phyloP scores from a whole-genome alignment of 2,329 filamentous ascomycete genomes.

The Xylariaceae sp. region DNA sequence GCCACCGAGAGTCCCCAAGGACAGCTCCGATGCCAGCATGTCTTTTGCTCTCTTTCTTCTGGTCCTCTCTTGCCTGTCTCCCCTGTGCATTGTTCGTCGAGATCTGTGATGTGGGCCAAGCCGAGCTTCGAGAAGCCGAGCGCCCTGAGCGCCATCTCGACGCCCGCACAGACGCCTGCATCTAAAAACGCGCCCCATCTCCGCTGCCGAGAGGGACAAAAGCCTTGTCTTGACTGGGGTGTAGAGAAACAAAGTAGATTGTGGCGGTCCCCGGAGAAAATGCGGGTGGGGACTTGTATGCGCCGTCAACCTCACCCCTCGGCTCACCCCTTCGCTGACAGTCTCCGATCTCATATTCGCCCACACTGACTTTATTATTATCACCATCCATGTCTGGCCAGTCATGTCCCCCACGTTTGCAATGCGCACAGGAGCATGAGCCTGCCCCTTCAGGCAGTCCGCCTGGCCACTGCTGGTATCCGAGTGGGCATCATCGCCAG shows the following conservation, averaged over 20 bases:
- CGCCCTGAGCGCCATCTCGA: too few species aligned
- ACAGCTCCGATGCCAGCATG: neutral
- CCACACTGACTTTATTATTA: too few species aligned
- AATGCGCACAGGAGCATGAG: slow-evolving; percentile 2
- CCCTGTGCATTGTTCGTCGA: slow-evolving; percentile 4
- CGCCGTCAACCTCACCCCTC: slow-evolving; percentile 7
- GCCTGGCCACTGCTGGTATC: neutral
- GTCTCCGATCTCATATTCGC: slow-evolving; percentile 19
- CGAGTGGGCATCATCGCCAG: slow-evolving; percentile 13
- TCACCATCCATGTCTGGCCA: too few species aligned
- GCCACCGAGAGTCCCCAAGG: slow-evolving; percentile 15
- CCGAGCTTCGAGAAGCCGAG: too few species aligned
- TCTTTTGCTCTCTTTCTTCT: neutral
- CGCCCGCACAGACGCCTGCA: slow-evolving; percentile 25
- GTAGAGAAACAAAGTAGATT: slow-evolving; percentile 13
- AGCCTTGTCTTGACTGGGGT: slow-evolving; percentile 11
- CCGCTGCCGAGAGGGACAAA: slow-evolving; percentile 20
- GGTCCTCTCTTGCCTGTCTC: neutral
- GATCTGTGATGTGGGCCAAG: too few species aligned
- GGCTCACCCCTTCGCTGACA: slow-evolving; percentile 22
- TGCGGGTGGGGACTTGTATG: slow-evolving; percentile 13
- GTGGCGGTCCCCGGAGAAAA: slow-evolving; percentile 11
- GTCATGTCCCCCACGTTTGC: neutral
- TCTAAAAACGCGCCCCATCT: slow-evolving; percentile 20
- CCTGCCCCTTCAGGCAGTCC: slow-evolving; percentile 3